Percentiles rank a stretch among this genome's conserved stretches.
These are phyloP conservation scores for Escallonia herrerae DNA, from an alignment of 129 eudicot species.

Conservation along the genomic window DNA sequence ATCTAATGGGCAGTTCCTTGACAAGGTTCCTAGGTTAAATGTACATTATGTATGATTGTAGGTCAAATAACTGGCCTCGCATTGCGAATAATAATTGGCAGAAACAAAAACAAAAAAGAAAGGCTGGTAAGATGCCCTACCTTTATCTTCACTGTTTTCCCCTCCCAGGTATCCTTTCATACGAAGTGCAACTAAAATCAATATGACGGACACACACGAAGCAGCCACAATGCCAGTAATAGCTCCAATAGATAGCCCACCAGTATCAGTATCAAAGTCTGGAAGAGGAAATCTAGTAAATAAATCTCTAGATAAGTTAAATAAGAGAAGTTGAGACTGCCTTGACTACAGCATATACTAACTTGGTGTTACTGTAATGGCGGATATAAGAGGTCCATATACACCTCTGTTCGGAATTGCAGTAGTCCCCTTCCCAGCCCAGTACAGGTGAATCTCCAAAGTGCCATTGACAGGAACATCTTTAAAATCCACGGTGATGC, in stretches of 20 bases:
- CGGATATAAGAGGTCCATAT: slow-evolving; percentile 40
- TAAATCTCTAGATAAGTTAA: neutral
- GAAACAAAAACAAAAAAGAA: too few relatives aligned
- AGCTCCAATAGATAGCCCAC: slow-evolving; percentile 18
- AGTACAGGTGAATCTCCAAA: slow-evolving; percentile 19
- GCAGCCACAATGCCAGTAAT: slow-evolving; percentile 25
- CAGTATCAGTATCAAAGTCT: slow-evolving; percentile 13
- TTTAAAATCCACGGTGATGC: neutral
- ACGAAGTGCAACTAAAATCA: slow-evolving; percentile 20
- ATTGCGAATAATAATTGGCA: too few relatives aligned
- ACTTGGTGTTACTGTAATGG: slow-evolving; percentile 27
- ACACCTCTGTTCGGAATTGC: slow-evolving; percentile 21
- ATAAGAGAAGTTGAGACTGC: neutral
- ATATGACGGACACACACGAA: slow-evolving; percentile 3
- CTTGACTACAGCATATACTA: neutral
- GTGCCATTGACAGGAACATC: slow-evolving; percentile 7
- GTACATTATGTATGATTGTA: too few relatives aligned
- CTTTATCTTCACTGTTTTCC: slow-evolving; percentile 21
- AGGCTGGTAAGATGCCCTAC: neutral
- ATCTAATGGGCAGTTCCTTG: too few relatives aligned
- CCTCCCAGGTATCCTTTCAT: slow-evolving; percentile 16
- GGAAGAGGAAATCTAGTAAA: neutral
- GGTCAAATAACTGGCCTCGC: too few relatives aligned
- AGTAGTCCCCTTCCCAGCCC: slow-evolving; percentile 30
- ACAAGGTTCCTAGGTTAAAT: too few relatives aligned